These are phyloP conservation scores for Antarctomyces pellizariae DNA, from an alignment of 495 filamentous ascomycete genomes.

Conservation along the genomic window DNA sequence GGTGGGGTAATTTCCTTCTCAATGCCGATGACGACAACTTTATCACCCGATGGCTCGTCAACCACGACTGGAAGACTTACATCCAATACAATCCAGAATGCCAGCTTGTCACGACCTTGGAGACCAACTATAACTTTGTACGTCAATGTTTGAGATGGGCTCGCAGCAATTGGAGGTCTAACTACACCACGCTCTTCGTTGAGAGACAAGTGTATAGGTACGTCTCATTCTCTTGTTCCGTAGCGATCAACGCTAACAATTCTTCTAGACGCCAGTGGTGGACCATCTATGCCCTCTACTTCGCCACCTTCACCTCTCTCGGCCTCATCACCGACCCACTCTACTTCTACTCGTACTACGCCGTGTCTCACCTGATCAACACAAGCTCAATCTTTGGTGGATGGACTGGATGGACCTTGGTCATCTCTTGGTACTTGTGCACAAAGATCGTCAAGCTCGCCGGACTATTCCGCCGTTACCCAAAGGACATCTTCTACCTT, in stretches of 20 bases:
- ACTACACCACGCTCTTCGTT: constrained; percentile 49
- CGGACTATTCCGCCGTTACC: constrained; percentile 48
- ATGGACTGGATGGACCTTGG: too few species aligned
- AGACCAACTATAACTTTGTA: constrained; percentile 48
- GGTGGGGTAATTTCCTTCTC: constrained; percentile 46
- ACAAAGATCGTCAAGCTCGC: constrained; percentile 59
- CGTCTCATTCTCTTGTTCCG: constrained; percentile 5
- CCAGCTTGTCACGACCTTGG: constrained; percentile 52
- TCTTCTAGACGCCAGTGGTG: constrained; percentile 38
- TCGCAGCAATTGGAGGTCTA: constrained; percentile 62
- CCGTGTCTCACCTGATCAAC: too few species aligned
- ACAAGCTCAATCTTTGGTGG: too few species aligned
- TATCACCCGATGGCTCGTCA: constrained; percentile 58
- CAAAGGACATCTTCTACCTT: constrained; percentile 40
- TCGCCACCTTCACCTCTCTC: constrained; percentile 49
- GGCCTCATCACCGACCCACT: constrained; percentile 40
- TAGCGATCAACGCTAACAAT: constrained; percentile 1
- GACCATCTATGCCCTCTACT: constrained; percentile 53
- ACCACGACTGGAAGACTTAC: constrained; percentile 50
- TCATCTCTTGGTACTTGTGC: constrained; percentile 47
- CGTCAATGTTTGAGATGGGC: constrained; percentile 67
- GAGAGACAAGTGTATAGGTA: constrained; percentile 47
- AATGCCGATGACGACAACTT: constrained; percentile 76
- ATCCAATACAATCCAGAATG: constrained; percentile 55
- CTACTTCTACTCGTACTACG: constrained; percentile 28